Conservation (phyloP, 1,139 yeast species). For the Diutina neorugosa region DNA sequence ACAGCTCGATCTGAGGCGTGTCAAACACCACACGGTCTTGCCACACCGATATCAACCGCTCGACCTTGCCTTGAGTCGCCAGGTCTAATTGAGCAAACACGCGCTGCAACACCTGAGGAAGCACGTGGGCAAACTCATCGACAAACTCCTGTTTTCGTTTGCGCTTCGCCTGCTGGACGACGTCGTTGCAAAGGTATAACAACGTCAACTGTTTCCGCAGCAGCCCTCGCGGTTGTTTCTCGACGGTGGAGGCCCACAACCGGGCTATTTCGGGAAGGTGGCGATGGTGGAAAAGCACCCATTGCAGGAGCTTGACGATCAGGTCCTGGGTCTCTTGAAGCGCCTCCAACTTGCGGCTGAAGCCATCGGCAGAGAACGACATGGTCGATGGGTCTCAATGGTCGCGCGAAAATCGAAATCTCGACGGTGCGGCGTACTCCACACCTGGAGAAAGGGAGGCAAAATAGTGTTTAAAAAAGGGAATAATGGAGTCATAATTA, state of each 20-base stretch:
- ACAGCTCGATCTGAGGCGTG: not conserved
- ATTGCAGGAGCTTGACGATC: conserved; percentile 71
- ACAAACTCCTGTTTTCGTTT: conserved; percentile 50
- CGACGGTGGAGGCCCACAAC: conserved; percentile 45
- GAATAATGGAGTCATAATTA: no score
- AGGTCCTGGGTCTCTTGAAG: conserved; percentile 75
- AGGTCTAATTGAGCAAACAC: conserved; percentile 24
- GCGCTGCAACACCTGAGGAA: conserved; percentile 23
- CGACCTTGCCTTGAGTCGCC: conserved; percentile 40
- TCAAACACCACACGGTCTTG: conserved; percentile 51
- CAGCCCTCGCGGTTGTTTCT: conserved; percentile 16
- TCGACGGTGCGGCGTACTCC: not conserved
- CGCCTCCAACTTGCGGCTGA: conserved; percentile 43
- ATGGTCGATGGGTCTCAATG: conserved; percentile 15
- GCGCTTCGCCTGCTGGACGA: conserved; percentile 69
- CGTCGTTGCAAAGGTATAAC: conserved; percentile 71
- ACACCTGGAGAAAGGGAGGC: not conserved
- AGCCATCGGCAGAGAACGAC: conserved; percentile 51
- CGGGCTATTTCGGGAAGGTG: conserved; percentile 47
- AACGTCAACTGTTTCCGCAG: conserved; percentile 38
- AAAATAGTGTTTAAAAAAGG: no score
- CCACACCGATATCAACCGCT: conserved; percentile 66
- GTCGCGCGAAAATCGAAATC: not conserved
- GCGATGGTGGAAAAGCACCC: conserved; percentile 73
- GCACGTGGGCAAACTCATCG: conserved; percentile 40